Base-by-base conservation (phyloP, 305 asterid species). In the Withania somnifera region DNA sequence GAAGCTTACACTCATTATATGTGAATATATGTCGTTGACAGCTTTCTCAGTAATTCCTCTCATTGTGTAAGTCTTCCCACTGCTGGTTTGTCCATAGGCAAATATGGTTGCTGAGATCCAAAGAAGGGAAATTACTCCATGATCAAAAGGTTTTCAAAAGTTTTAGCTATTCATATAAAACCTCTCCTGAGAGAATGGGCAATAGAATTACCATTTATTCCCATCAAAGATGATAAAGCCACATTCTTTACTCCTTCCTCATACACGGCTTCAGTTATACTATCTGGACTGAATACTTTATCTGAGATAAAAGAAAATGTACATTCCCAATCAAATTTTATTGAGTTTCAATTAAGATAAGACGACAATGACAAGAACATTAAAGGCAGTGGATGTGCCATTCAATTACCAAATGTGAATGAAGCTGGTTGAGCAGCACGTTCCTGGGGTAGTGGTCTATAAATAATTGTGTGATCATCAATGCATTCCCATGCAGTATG, bases 81-180 rank as follows among this genome's bases (percentile, higher is more conserved):
- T 93, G 92, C 99, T 95, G 22, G 99, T 95, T 87, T 95, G 99
- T 52, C 99, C 99, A 53, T 95, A 95, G 2, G 99, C 99, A 91
- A 95, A 95, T 85, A 95, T 92, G 50, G 99, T 95, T 69, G 99
- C 99, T 95, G 91, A 88, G 86, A 30, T 78, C 32, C 82, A 85
- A 61, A 82, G 68, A 64, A 83, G 17, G 20, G 38, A 9, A 34
- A 77, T 38, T 45, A 6, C 8, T 81, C 60, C 6, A 67, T 3
- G 8, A 78, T 45, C 11, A 28, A 79, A 7, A 19, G 11, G 28
- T 32, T 56, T 75, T 45, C n/a, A 51, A 75, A 50, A 75, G 63
- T 8, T 50, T 8, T 3, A 75, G n/a, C 26, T 26, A 19, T 51
- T 50, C 17, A 75, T 26, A 50, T 5, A 75, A 73, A 17, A 26